A percentile compares a stretch with the other conserved stretches of the same genome.
These are phyloP conservation scores for Pinus taeda DNA, from an alignment of 75 land plant species.

Conservation along the genomic window DNA sequence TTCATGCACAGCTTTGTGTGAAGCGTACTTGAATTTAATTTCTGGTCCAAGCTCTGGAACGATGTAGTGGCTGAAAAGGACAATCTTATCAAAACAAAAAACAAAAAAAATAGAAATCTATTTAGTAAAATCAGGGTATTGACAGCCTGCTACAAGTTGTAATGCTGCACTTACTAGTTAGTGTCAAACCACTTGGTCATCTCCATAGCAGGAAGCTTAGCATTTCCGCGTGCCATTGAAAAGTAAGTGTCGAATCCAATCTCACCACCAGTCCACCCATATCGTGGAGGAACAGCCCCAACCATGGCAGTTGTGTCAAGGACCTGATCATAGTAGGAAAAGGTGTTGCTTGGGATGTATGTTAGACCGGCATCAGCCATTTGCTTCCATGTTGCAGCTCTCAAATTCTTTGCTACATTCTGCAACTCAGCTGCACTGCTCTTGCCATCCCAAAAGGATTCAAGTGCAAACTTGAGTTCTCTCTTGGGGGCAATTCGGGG, in stretches of 20 bases:
- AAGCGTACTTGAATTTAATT: slow-evolving; percentile 55
- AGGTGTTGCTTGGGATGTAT: slow-evolving; percentile 83
- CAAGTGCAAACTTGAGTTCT: slow-evolving; percentile 73
- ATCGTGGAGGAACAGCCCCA: slow-evolving; percentile 75
- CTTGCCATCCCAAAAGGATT: slow-evolving; percentile 76
- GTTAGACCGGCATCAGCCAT: slow-evolving; percentile 62
- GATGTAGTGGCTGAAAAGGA: slow-evolving; percentile 60
- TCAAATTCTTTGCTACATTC: slow-evolving; percentile 58
- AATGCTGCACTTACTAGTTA: slow-evolving; percentile 63
- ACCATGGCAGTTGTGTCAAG: slow-evolving; percentile 84
- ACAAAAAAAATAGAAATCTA: neutral
- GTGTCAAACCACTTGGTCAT: slow-evolving; percentile 97
- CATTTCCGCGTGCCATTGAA: slow-evolving; percentile 91
- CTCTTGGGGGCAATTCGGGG: slow-evolving; percentile 82
- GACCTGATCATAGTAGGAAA: slow-evolving; percentile 81
- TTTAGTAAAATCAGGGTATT: neutral
- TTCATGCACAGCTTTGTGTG: slow-evolving; percentile 67
- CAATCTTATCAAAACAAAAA: neutral
- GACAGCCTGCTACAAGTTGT: neutral
- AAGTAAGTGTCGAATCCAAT: slow-evolving; percentile 71
- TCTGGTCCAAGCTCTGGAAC: slow-evolving; percentile 77
- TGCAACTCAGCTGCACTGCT: slow-evolving; percentile 54
- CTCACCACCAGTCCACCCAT: slow-evolving; percentile 73
- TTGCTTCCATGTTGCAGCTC: slow-evolving; percentile 71
- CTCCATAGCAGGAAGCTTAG: slow-evolving; percentile 80